Evolutionary conservation across 2,329 filamentous ascomycete genomes (phyloP).

Genomic region (Aureobasidium sp.): DNA sequence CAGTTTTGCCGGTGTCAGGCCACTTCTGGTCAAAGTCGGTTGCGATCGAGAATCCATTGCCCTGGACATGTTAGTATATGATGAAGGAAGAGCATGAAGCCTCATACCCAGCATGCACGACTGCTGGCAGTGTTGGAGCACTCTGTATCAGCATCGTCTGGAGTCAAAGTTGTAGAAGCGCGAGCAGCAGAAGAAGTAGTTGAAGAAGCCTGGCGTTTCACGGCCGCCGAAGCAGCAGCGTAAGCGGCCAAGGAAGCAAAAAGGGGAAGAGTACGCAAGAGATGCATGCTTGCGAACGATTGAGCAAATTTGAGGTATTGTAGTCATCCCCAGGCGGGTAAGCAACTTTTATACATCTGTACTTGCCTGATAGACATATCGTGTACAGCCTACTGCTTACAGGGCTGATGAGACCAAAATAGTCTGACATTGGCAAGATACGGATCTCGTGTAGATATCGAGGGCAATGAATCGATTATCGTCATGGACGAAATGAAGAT

Average conservation of each 20-base stretch:
- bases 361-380: background rate
- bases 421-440: background rate
- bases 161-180: background rate
- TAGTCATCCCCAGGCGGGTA: background rate
- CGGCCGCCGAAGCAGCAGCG: background rate
- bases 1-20: constrained; percentile 24
- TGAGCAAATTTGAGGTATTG: constrained; percentile 6
- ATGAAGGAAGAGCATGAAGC: background rate
- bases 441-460: background rate
- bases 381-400: background rate
- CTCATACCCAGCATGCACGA: constrained; percentile 1
- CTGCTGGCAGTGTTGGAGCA: background rate
- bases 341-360: background rate
- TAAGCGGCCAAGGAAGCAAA: background rate
- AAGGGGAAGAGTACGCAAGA: background rate
- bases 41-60: constrained; percentile 20
- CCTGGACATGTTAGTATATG: constrained; percentile 19
- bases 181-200: background rate
- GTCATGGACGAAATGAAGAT: background rate
- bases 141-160: background rate
- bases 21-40: constrained; percentile 27
- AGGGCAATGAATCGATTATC: background rate
- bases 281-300: background rate
- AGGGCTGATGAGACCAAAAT: background rate
- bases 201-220: background rate